These are phyloP conservation scores for Chamaenerion angustifolium DNA, from an alignment of 345 rosid species.

Conservation along the genomic window DNA sequence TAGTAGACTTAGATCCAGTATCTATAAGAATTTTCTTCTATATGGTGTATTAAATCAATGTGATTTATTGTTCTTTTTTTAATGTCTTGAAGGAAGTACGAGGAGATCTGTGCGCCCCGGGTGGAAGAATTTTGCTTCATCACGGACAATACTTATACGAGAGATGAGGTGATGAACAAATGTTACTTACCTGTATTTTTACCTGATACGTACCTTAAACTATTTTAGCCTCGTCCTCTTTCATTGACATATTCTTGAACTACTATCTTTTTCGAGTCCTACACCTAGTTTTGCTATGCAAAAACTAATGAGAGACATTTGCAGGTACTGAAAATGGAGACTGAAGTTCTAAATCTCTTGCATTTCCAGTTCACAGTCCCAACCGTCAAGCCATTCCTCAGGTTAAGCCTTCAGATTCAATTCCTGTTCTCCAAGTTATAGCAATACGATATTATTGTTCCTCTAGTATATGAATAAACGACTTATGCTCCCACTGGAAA, in stretches of 20 bases:
- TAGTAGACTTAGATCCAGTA: too few relatives aligned
- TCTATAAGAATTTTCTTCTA: too few relatives aligned
- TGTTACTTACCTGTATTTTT: too few relatives aligned
- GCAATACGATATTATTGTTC: too few relatives aligned
- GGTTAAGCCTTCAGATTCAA: conserved; percentile 28
- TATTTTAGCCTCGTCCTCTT: too few relatives aligned
- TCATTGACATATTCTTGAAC: too few relatives aligned
- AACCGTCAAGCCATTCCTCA: conserved; percentile 75
- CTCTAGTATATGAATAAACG: too few relatives aligned
- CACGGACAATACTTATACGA: conserved; percentile 83
- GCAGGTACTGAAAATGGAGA: conserved; percentile 89
- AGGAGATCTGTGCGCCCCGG: conserved; percentile 71
- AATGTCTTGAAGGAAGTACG: conserved; percentile 56
- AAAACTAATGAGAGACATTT: conserved; percentile 15
- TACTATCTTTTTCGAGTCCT: too few relatives aligned
- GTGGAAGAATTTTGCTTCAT: conserved; percentile 91
- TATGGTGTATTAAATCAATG: not conserved
- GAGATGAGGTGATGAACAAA: conserved; percentile 39
- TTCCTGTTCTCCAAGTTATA: not conserved
- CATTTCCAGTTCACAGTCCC: conserved; percentile 66
- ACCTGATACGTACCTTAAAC: too few relatives aligned
- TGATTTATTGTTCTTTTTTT: not conserved
- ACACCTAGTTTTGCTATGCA: not conserved
- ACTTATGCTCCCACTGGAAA: too few relatives aligned
- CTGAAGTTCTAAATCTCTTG: conserved; percentile 49